Percentiles rank a stretch among this genome's conserved stretches.
Conservation (phyloP, 169 alveolate species). For the Eimeria praecox region DNA sequence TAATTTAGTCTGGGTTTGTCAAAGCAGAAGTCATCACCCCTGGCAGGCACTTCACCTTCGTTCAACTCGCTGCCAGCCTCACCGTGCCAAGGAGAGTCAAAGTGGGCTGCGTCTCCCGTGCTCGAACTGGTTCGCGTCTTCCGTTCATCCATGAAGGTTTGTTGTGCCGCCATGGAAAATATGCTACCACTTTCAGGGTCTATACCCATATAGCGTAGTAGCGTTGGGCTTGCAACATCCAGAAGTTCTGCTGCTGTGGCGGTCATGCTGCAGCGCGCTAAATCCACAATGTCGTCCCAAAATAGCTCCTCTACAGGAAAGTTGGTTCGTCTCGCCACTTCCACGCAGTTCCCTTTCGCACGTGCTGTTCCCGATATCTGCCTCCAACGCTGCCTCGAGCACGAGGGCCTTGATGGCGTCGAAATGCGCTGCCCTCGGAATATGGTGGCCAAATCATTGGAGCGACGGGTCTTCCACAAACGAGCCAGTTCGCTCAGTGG, state of each 20-base stretch:
- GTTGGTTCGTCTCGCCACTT: constrained; percentile 51
- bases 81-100: background rate
- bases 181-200: constrained; percentile 24
- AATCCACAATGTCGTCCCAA: constrained; percentile 34
- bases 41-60: background rate
- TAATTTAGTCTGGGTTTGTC: constrained; percentile 5
- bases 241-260: constrained; percentile 37
- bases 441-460: background rate
- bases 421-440: background rate
- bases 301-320: constrained; percentile 50
- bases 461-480: constrained; percentile 39
- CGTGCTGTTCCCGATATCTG: constrained; percentile 38
- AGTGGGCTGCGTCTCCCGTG: background rate
- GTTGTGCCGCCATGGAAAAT: background rate
- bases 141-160: background rate
- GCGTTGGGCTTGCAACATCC: constrained; percentile 47
- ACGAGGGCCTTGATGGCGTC: background rate
- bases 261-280: constrained; percentile 22
- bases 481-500: constrained; percentile 23
- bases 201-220: constrained; percentile 53
- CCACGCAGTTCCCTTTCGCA: constrained; percentile 24
- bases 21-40: background rate
- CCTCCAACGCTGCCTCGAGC: constrained; percentile 17
- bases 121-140: background rate
- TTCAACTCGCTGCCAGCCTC: background rate